Conservation (phyloP, 495 filamentous ascomycete genomes). For the Letharia lupina region DNA sequence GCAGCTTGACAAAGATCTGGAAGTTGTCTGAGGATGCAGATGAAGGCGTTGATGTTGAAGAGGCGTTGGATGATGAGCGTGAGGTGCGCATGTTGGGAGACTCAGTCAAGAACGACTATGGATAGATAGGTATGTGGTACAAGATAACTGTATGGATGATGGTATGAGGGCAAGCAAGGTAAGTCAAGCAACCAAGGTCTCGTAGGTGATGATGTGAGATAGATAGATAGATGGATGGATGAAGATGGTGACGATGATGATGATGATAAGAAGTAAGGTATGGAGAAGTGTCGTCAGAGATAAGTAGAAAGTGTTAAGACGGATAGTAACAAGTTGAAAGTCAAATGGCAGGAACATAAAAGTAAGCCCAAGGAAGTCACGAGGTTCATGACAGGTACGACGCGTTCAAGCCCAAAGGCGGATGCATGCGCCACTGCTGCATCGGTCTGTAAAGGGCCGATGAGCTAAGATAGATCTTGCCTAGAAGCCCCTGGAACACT, state of each 20-base stretch:
- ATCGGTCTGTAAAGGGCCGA: not conserved
- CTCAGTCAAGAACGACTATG: not conserved
- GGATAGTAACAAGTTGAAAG: not conserved
- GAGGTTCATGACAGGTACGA: not conserved
- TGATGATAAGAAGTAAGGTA: not conserved
- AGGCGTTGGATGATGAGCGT: constrained; percentile 24
- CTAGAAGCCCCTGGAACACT: not conserved
- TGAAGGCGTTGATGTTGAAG: constrained; percentile 16
- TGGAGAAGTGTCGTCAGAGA: not conserved
- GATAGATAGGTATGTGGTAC: not conserved
- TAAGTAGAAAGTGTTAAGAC: not conserved
- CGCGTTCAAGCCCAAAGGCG: too few species aligned
- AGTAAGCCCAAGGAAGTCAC: not conserved
- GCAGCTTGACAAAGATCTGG: constrained; percentile 27
- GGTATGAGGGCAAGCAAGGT: not conserved
- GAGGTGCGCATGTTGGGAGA: constrained; percentile 22
- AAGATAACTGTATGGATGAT: not conserved
- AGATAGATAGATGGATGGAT: not conserved
- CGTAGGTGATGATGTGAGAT: not conserved
- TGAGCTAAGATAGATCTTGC: not conserved
- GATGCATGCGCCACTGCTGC: not conserved
- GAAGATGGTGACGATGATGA: too few species aligned
- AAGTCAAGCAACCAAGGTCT: not conserved
- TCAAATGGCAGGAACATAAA: too few species aligned
- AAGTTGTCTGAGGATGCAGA: constrained; percentile 15